Conservation (phyloP, 2,329 filamentous ascomycete species). For the Sclerotinia glacialis region DNA sequence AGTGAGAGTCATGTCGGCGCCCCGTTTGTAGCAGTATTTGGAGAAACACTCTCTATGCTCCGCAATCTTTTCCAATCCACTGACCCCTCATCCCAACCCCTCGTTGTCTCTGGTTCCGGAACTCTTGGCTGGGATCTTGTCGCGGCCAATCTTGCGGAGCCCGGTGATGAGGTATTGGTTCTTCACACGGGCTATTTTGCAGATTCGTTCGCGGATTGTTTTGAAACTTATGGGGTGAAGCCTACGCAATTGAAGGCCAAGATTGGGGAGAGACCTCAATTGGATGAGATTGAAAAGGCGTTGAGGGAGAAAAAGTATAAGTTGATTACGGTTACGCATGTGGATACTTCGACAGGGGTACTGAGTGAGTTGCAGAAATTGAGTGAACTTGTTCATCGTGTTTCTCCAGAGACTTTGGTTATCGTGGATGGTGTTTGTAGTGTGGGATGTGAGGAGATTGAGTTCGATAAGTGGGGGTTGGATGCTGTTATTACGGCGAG, state of each 20-base stretch:
- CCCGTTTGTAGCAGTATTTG: constrained; percentile 85
- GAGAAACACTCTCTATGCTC: constrained; percentile 82
- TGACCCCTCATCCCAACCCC: constrained; percentile 78
- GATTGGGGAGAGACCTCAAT: constrained; percentile 82
- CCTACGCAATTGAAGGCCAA: constrained; percentile 86
- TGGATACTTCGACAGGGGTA: constrained; percentile 95
- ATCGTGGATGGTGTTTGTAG: constrained; percentile 97
- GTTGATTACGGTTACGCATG: constrained; percentile 89
- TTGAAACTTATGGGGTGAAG: constrained; percentile 85
- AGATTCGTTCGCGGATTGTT: constrained; percentile 89
- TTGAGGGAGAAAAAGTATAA: constrained; percentile 92
- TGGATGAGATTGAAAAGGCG: constrained; percentile 83
- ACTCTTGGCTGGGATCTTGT: constrained; percentile 97
- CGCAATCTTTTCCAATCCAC: constrained; percentile 93
- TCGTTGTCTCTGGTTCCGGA: constrained; percentile 89
- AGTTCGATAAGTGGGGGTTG: constrained; percentile 91
- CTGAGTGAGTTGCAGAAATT: constrained; percentile 85
- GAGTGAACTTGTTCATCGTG: constrained; percentile 75
- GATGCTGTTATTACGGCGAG: constrained; percentile 92
- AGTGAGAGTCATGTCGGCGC: constrained; percentile 93
- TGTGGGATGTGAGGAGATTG: constrained; percentile 92
- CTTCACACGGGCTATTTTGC: constrained; percentile 97
- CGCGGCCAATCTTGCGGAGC: constrained; percentile 86
- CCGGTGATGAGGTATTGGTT: constrained; percentile 85
- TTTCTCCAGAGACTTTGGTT: constrained; percentile 87